These are phyloP conservation scores for Conoideocrella luteorostrata DNA, from an alignment of 2,329 filamentous ascomycete genomes.

Conservation along the genomic window DNA sequence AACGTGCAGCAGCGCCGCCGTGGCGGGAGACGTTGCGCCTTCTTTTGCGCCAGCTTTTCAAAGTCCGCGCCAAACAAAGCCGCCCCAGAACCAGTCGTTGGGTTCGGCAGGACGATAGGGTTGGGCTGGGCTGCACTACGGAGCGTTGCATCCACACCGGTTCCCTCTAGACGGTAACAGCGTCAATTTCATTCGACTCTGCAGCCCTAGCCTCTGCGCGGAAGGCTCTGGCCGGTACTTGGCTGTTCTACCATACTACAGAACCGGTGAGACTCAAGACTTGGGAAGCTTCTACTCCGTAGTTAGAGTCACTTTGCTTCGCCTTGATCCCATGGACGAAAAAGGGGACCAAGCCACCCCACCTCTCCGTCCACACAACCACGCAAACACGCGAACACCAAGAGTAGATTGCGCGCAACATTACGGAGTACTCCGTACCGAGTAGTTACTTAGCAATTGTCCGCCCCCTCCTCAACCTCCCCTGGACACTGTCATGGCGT, in stretches of 20 bases:
- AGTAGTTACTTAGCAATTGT: too few species aligned
- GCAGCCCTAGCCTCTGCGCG: too few species aligned
- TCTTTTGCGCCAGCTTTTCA: neutral
- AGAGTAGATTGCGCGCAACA: too few species aligned
- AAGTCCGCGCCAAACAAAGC: neutral
- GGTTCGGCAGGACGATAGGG: neutral
- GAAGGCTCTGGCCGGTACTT: too few species aligned
- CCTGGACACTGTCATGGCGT: neutral
- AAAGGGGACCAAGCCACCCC: neutral
- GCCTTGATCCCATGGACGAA: neutral
- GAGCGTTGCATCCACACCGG: neutral
- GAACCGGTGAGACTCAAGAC: too few species aligned
- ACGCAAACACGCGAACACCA: neutral
- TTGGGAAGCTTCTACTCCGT: neutral
- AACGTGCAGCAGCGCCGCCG: conserved; percentile 2
- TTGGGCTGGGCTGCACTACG: neutral
- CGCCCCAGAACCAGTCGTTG: neutral
- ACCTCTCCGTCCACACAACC: neutral
- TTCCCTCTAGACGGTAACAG: too few species aligned
- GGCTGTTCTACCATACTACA: too few species aligned
- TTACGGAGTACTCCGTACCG: too few species aligned
- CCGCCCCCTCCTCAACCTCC: neutral
- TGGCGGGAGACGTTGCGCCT: conserved; percentile 1
- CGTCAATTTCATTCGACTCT: too few species aligned
- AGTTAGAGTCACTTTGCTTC: neutral